Evolutionary conservation across 306 rosid species (phyloP).

Genomic region (Erythrophleum fordii): DNA sequence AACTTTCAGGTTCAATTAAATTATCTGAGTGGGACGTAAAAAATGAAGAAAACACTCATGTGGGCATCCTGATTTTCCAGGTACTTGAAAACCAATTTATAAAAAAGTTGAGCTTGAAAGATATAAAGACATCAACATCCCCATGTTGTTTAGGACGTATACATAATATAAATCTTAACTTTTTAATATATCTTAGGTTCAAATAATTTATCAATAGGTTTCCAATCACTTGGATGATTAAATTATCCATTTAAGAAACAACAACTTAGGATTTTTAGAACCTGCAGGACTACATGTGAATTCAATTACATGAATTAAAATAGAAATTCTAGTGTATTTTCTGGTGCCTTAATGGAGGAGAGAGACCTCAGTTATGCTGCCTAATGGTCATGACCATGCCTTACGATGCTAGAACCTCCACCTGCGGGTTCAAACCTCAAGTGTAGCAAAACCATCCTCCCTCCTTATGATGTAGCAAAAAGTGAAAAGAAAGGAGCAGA

Average conservation of each 20-base stretch:
- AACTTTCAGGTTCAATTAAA: background rate
- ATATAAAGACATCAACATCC: background rate
- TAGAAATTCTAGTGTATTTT: background rate
- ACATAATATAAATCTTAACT: background rate
- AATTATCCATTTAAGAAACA: background rate
- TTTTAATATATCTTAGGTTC: too few species aligned
- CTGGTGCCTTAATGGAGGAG: background rate
- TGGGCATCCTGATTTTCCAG: background rate
- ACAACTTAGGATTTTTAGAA: background rate
- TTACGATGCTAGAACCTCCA: too few species aligned
- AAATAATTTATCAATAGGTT: too few species aligned
- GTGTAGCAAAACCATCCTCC: too few species aligned
- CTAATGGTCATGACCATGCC: background rate
- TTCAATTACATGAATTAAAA: background rate
- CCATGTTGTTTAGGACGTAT: background rate
- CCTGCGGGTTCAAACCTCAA: too few species aligned
- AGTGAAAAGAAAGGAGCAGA: background rate
- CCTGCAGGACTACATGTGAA: background rate
- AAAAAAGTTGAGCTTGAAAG: background rate
- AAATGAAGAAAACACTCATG: background rate
- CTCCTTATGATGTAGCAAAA: too few species aligned
- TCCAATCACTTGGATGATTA: background rate
- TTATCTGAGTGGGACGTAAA: background rate
- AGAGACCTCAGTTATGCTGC: background rate
- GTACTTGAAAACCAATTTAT: background rate